phyloP scores from a whole-genome alignment of 164 flowering plant genomes.

The Saururus chinensis region DNA sequence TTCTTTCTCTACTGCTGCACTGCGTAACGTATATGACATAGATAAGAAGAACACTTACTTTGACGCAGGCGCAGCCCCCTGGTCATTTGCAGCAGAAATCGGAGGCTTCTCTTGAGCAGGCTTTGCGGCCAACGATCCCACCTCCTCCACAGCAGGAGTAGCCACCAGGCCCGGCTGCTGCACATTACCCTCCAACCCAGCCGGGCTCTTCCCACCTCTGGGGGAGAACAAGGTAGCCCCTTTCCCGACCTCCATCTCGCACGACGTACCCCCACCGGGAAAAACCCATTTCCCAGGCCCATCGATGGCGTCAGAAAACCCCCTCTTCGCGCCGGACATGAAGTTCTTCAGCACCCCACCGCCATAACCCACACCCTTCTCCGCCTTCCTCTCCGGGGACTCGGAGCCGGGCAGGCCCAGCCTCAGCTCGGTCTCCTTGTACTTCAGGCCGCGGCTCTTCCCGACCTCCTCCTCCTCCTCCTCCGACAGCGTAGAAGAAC shows the following conservation, averaged over 20 bases:
- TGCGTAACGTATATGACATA: not conserved
- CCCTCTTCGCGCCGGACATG: conserved; percentile 63
- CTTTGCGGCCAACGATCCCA: conserved; percentile 18
- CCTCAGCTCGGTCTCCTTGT: conserved; percentile 68
- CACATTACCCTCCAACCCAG: conserved; percentile 16
- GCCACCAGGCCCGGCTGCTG: conserved; percentile 14
- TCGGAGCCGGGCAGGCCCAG: conserved; percentile 87
- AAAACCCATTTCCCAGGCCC: conserved; percentile 63
- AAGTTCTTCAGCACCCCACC: conserved; percentile 24
- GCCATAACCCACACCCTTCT: conserved; percentile 12
- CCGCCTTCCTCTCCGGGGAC: conserved; percentile 49
- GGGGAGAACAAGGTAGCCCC: conserved; percentile 36
- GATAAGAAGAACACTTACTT: conserved; percentile 28
- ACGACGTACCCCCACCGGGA: conserved; percentile 35
- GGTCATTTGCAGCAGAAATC: conserved; percentile 30
- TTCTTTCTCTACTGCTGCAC: not conserved
- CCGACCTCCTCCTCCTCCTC: conserved; percentile 13
- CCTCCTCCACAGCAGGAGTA: conserved; percentile 16
- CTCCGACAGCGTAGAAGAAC: conserved; percentile 12
- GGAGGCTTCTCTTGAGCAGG: conserved; percentile 36
- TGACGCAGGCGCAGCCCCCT: conserved; percentile 39
- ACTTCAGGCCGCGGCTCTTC: conserved; percentile 8
- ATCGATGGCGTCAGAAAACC: conserved; percentile 53
- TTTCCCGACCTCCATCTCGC: conserved; percentile 28
- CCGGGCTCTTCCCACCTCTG: conserved; percentile 22